Evolutionary conservation across 2,329 filamentous ascomycete species (phyloP), one percentile per base, ranked within the genome.

Genomic region (Sphaerulina musiva): DNA sequence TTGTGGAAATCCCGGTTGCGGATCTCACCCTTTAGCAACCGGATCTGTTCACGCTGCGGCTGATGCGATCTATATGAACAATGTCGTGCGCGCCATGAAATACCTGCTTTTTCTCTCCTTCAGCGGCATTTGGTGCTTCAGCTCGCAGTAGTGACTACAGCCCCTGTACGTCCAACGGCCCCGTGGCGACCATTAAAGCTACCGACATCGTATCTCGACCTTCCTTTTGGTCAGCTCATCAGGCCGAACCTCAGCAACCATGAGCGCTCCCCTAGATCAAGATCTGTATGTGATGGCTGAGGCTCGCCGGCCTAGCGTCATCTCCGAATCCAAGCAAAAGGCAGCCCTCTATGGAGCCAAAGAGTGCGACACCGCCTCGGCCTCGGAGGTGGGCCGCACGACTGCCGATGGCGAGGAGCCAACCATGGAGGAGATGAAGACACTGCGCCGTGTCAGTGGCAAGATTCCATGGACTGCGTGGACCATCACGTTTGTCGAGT

Each of bases 401-500:
- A 53, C 46, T 14, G 40, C 52, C 40, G 51, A 66, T 52, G 67
- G 64, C 10, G 64, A 73, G 12, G 64, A 66, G 53, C 74, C 74
- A 2, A 75, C 74, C 8, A 68, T 70, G 10, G 71, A 74, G 43
- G 75, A 77, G 59, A 66, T 70, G 56, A 64, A 61, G 39, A 73
- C 70, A 2, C 67, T 77, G 20, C 68, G 74, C 54, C 72, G 73
- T 54, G 70, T 78, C 12, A 69, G 73, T 41, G 76, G 76, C 60
- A 69, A 68, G 48, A 68, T 78, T 3, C 74, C 74, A 45, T 74
- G 73, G 68, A 68, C 69, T 23, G 73, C 74, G 9, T 75, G 74
- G 61, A 65, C 75, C 9, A 70, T 78, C 48, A 74, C 75, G 29
- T 65, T 76, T 51, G 73, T 78, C 56, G 74, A 78, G 61, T 69